A percentile compares a stretch with the other conserved stretches of the same genome.
phyloP scores from a whole-genome alignment of 352 stramenopile genomes.

The Phytophthora pistaciae region DNA sequence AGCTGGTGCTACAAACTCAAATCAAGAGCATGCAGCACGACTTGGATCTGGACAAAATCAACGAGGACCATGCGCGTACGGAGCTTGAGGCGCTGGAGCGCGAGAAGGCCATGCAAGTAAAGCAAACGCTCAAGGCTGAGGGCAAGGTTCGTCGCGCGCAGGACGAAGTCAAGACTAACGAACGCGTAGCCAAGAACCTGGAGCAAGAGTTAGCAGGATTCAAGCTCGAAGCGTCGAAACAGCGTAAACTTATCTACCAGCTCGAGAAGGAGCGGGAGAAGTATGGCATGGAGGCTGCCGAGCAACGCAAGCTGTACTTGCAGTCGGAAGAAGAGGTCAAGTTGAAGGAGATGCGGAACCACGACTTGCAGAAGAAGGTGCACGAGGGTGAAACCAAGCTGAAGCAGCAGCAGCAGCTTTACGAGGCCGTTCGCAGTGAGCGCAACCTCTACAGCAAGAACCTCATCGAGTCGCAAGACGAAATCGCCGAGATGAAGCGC shows the following conservation, averaged over 20 bases:
- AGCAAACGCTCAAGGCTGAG: conserved; percentile 86
- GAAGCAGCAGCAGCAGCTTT: conserved; percentile 97
- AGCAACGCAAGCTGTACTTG: conserved; percentile 88
- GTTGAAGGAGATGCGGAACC: conserved; percentile 83
- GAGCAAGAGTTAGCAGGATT: conserved; percentile 86
- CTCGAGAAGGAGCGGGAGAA: conserved; percentile 95
- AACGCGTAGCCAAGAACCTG: conserved; percentile 90
- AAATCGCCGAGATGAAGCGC: conserved; percentile 96
- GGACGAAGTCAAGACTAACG: conserved; percentile 93
- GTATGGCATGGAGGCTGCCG: conserved; percentile 88
- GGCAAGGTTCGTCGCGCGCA: conserved; percentile 89
- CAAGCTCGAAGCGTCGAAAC: conserved; percentile 88
- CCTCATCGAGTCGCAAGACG: conserved; percentile 95
- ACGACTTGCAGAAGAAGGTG: conserved; percentile 90
- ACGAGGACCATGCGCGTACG: conserved; percentile 73
- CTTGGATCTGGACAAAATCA: conserved; percentile 80
- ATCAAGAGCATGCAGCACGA: conserved; percentile 88
- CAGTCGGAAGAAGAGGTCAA: conserved; percentile 86
- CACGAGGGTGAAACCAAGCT: conserved; percentile 93
- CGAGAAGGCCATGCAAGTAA: conserved; percentile 87
- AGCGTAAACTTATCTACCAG: conserved; percentile 92
- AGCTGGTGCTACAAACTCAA: conserved; percentile 84
- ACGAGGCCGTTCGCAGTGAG: conserved; percentile 95
- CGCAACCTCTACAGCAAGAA: conserved; percentile 97
- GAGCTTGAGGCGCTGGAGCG: conserved; percentile 90